Base-by-base conservation (phyloP, 2,329 filamentous ascomycete species). In the Nemania serpens region DNA sequence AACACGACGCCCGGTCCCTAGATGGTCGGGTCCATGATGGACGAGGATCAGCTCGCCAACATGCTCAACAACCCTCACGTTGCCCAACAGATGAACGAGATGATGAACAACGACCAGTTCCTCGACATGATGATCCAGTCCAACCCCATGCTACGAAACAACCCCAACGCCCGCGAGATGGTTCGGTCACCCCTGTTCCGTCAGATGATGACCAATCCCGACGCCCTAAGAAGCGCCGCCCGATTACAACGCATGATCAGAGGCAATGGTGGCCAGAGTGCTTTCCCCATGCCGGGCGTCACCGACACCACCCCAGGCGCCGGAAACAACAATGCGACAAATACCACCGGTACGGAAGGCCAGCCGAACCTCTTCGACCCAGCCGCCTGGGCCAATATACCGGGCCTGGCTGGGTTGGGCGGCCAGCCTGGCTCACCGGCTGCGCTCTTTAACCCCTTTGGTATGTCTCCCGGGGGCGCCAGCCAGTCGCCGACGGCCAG, bases 111-210 rank as follows among this genome's bases (percentile, higher is more conserved):
- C 77, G 94, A 95, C n/a, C 86, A 88, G 17, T 90, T 99, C 69
- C 85, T 98, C 73, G 92, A 98, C 73, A 91, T 96, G 85, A 91
- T 98, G 84, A 93, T 99, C 69, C 87, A 95, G 70, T 87, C 90
- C 72, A 97, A 97, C 73, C 95, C 95, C 2, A 69, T 72, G 66
- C 55, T 73, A 9, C 71, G 71, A 15, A 70, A 72, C 58, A 70
- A 71, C 58, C 90, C 90, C 42, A 85, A 89, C 62, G 91, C 91
- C 20, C 87, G 93, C 68, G 87, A 96, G 72, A 89, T 97, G 76
- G 86, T 99, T 70, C 88, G 92, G 62, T 95, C 93, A 22, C 93
- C 93, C 0, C 85, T 93, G 65, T 93, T 98, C 78, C 86, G 95
- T 70, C 84, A 90, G 53, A 95, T 98, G 90, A 89, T 99, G 83